Percentiles rank a stretch among this genome's conserved stretches.
Conservation (phyloP, 1,139 yeast species). For the Hyphopichia fennica region DNA sequence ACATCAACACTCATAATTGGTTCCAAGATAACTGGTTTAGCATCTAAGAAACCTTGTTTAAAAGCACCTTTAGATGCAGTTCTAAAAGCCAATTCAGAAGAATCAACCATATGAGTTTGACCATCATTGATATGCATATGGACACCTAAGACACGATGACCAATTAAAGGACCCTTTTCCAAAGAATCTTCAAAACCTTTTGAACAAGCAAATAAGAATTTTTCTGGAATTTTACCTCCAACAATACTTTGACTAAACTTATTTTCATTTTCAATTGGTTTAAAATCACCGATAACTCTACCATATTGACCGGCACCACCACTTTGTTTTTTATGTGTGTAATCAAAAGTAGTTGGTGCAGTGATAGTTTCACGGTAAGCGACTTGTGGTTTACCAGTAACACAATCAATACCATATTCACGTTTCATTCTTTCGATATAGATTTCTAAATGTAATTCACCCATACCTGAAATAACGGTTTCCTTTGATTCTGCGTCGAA, state of each 20-base stretch:
- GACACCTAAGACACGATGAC: slow-evolving; percentile 90
- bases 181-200: slow-evolving; percentile 95
- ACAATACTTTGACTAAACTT: slow-evolving; percentile 83
- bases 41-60: slow-evolving; percentile 81
- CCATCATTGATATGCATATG: slow-evolving; percentile 96
- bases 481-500: slow-evolving; percentile 92
- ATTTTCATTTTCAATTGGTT: slow-evolving; percentile 66
- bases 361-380: slow-evolving; percentile 95
- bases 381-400: slow-evolving; percentile 96
- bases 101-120: slow-evolving; percentile 95
- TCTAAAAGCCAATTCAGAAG: slow-evolving; percentile 92
- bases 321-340: slow-evolving; percentile 94
- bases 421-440: slow-evolving; percentile 97
- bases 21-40: slow-evolving; percentile 87
- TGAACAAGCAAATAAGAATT: slow-evolving; percentile 89
- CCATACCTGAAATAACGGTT: slow-evolving; percentile 97
- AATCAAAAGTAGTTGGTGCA: slow-evolving; percentile 75
- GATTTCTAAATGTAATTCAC: slow-evolving; percentile 94
- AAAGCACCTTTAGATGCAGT: slow-evolving; percentile 92
- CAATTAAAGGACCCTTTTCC: slow-evolving; percentile 95
- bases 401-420: slow-evolving; percentile 94
- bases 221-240: slow-evolving; percentile 97
- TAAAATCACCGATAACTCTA: slow-evolving; percentile 86
- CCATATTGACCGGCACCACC: slow-evolving; percentile 99
- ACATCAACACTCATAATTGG: slow-evolving; percentile 95